These are phyloP conservation scores for Suillus hirtellus DNA, from an alignment of 768 basidiomycete genomes.

Conservation along the genomic window DNA sequence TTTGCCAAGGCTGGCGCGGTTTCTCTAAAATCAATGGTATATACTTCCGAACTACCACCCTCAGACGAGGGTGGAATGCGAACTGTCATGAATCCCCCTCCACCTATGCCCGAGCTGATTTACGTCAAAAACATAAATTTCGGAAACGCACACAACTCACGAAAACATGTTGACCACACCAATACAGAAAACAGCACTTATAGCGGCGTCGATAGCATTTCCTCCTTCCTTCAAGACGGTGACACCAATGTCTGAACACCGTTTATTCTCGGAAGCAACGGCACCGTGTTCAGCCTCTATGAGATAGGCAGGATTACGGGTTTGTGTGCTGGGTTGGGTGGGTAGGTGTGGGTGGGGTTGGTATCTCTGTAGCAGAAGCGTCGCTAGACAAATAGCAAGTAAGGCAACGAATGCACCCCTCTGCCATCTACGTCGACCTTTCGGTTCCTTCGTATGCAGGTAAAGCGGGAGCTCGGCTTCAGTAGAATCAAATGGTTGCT, in stretches of 20 bases:
- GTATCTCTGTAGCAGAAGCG: conserved; percentile 10
- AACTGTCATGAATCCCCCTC: conserved; percentile 85
- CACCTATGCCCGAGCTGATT: conserved; percentile 77
- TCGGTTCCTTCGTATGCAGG: neutral
- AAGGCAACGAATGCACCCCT: conserved; percentile 13
- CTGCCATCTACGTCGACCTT: conserved; percentile 15
- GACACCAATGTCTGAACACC: conserved; percentile 86
- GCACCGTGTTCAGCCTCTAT: conserved; percentile 73
- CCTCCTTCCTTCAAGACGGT: conserved; percentile 77
- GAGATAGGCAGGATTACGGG: conserved; percentile 57
- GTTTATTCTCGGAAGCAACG: conserved; percentile 84
- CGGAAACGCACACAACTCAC: conserved; percentile 41
- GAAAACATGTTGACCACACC: conserved; percentile 92
- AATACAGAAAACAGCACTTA: conserved; percentile 75
- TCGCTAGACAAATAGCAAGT: conserved; percentile 17
- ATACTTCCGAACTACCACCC: conserved; percentile 55
- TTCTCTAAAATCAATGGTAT: conserved; percentile 86
- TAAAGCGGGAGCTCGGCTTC: conserved; percentile 1
- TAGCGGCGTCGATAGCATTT: conserved; percentile 87
- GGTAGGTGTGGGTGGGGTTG: neutral
- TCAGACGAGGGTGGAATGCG: conserved; percentile 60
- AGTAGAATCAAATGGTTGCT: neutral
- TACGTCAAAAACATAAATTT: conserved; percentile 11
- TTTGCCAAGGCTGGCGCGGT: conserved; percentile 75
- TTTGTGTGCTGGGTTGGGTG: neutral